Percentiles rank a stretch among this genome's conserved stretches.
Evolutionary conservation across 352 stramenopile genomes (phyloP).

Genomic region (Pythium plurisporium): DNA sequence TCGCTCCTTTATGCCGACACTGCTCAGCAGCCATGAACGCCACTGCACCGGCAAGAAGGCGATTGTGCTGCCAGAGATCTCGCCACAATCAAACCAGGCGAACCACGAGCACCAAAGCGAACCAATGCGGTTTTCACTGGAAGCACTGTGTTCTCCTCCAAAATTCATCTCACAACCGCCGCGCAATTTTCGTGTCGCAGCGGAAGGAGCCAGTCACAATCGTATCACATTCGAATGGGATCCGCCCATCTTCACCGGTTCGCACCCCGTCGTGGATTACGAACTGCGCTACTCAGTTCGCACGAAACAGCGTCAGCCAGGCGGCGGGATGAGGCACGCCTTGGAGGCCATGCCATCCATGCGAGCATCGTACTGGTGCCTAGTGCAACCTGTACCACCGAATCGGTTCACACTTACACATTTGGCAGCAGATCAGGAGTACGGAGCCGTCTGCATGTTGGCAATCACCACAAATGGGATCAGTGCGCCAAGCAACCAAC

Average conservation of each 20-base stretch:
- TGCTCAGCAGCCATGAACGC: slow-evolving; percentile 27
- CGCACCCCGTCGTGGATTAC: slow-evolving; percentile 60
- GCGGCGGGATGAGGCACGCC: neutral
- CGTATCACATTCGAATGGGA: slow-evolving; percentile 50
- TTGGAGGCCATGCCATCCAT: slow-evolving; percentile 25
- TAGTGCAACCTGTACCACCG: slow-evolving; percentile 35
- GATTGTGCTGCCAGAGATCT: slow-evolving; percentile 9
- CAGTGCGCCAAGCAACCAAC: slow-evolving; percentile 41
- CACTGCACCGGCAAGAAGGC: slow-evolving; percentile 21
- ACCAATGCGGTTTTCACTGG: neutral
- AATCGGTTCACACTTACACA: slow-evolving; percentile 39
- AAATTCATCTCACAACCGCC: slow-evolving; percentile 64
- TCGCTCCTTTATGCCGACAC: slow-evolving; percentile 29
- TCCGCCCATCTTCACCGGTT: slow-evolving; percentile 67
- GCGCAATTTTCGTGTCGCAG: slow-evolving; percentile 41
- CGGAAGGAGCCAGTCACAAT: slow-evolving; percentile 34
- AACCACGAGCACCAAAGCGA: neutral
- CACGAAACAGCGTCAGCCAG: slow-evolving; percentile 11
- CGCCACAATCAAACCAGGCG: neutral
- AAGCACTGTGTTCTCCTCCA: slow-evolving; percentile 4
- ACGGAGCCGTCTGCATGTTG: slow-evolving; percentile 37
- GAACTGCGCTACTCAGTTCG: slow-evolving; percentile 43
- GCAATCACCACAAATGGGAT: slow-evolving; percentile 56
- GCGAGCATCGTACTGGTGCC: slow-evolving; percentile 51
- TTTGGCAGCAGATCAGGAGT: slow-evolving; percentile 43